These are phyloP conservation scores for Elsinoe arachidis DNA, from an alignment of 2,329 filamentous ascomycete genomes.

Conservation along the genomic window DNA sequence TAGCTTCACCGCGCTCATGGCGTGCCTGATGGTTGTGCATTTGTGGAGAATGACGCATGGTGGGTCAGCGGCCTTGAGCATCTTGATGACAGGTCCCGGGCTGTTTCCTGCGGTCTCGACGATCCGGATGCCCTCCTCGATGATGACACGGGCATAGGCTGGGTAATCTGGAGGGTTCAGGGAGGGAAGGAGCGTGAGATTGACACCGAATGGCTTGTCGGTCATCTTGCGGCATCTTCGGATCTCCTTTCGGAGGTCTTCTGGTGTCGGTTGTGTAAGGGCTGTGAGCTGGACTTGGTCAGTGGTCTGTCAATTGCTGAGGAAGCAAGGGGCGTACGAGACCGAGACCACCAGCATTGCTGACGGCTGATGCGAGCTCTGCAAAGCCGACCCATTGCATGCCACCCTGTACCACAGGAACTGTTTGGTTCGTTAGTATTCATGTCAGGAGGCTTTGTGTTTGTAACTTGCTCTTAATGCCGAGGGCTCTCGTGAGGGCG, in stretches of 20 bases:
- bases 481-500: slow-evolving; percentile 52
- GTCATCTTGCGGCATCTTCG: slow-evolving; percentile 74
- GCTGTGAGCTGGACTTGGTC: slow-evolving; percentile 53
- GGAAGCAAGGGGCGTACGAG: slow-evolving; percentile 37
- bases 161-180: slow-evolving; percentile 85
- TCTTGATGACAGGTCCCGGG: slow-evolving; percentile 80
- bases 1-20: slow-evolving; percentile 81
- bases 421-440: slow-evolving; percentile 32
- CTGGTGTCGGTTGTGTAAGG: slow-evolving; percentile 85
- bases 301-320: background rate
- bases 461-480: slow-evolving; percentile 41
- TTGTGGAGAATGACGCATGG: slow-evolving; percentile 78
- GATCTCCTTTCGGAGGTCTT: slow-evolving; percentile 90
- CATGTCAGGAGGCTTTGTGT: background rate
- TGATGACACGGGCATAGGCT: slow-evolving; percentile 83
- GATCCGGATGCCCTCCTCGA: slow-evolving; percentile 84
- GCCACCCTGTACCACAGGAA: slow-evolving; percentile 75
- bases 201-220: slow-evolving; percentile 76
- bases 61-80: slow-evolving; percentile 67
- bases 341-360: slow-evolving; percentile 73
- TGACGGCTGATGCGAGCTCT: slow-evolving; percentile 65
- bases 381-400: slow-evolving; percentile 84
- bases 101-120: slow-evolving; percentile 90
- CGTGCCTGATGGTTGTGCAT: slow-evolving; percentile 93
- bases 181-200: slow-evolving; percentile 85